These are phyloP conservation scores for Volvox africanus DNA, from an alignment of 139 green algal genomes.

Conservation along the genomic window DNA sequence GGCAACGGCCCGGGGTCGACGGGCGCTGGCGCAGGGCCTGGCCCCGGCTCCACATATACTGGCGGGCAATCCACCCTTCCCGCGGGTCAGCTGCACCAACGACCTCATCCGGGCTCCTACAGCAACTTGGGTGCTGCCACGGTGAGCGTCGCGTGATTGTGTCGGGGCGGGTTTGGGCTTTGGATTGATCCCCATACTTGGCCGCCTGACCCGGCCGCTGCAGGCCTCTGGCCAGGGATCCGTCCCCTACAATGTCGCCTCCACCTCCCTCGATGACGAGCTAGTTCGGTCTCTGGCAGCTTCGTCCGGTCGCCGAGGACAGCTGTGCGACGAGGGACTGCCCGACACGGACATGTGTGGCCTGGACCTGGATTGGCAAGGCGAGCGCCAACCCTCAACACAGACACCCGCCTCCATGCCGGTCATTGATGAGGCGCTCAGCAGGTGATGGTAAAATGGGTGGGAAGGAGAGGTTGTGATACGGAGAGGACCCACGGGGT, in stretches of 20 bases:
- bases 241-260: background rate
- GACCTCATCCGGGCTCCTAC: background rate
- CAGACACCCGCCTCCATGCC: background rate
- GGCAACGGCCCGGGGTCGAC: background rate
- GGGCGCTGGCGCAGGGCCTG: background rate
- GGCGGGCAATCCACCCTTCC: background rate
- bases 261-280: background rate
- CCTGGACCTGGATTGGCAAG: conserved; percentile 5
- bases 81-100: conserved; percentile 16
- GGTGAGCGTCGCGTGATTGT: background rate
- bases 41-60: background rate
- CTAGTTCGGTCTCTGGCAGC: background rate
- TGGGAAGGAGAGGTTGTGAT: background rate
- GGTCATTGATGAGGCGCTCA: conserved; percentile 46
- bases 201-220: background rate
- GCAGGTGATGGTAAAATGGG: conserved; percentile 16
- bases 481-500: too few relatives aligned
- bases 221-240: background rate
- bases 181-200: background rate
- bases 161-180: background rate
- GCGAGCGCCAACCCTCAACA: background rate
- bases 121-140: background rate
- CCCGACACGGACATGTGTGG: conserved; percentile 81
- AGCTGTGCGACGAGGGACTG: conserved; percentile 71
- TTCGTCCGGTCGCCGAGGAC: background rate